phyloP scores from a whole-genome alignment of 179 eudicot species.

The Amaranthus tricolor region DNA sequence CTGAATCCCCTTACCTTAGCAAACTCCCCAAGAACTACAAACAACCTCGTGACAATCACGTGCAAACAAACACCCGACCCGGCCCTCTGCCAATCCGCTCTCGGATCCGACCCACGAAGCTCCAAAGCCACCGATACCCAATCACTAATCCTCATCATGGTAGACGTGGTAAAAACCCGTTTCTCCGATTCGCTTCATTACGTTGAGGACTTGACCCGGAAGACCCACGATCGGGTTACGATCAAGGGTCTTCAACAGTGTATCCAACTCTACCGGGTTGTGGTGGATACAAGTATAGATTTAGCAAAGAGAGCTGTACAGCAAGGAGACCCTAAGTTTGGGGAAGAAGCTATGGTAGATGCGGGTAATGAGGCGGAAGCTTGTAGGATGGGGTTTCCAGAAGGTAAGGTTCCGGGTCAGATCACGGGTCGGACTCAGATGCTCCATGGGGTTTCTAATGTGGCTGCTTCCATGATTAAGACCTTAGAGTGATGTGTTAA shows the following conservation, averaged over 20 bases:
- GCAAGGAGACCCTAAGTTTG: conserved; percentile 44
- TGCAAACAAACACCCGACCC: conserved; percentile 40
- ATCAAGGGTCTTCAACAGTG: conserved; percentile 30
- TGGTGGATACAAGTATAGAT: conserved; percentile 26
- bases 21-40: conserved; percentile 12
- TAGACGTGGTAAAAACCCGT: conserved; percentile 34
- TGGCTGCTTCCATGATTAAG: conserved; percentile 41
- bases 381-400: conserved; percentile 22
- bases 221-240: conserved; percentile 25
- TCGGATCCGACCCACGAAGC: conserved; percentile 44
- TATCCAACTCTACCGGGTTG: conserved; percentile 17
- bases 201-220: conserved; percentile 14
- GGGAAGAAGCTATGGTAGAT: conserved; percentile 42
- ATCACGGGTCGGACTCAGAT: conserved; percentile 21
- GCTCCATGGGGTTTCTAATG: conserved; percentile 34
- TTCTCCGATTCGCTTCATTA: conserved; percentile 28
- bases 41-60: conserved; percentile 29
- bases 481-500: conserved; percentile 23
- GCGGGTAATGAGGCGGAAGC: conserved; percentile 41
- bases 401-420: conserved; percentile 15
- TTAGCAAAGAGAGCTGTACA: conserved; percentile 33
- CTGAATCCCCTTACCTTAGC: not conserved
- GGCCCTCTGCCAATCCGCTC: conserved; percentile 30
- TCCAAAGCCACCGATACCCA: conserved; percentile 21
- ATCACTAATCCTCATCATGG: conserved; percentile 34